Base-by-base conservation (phyloP, 2,329 filamentous ascomycete species). In the Exophiala dermatitidis region DNA sequence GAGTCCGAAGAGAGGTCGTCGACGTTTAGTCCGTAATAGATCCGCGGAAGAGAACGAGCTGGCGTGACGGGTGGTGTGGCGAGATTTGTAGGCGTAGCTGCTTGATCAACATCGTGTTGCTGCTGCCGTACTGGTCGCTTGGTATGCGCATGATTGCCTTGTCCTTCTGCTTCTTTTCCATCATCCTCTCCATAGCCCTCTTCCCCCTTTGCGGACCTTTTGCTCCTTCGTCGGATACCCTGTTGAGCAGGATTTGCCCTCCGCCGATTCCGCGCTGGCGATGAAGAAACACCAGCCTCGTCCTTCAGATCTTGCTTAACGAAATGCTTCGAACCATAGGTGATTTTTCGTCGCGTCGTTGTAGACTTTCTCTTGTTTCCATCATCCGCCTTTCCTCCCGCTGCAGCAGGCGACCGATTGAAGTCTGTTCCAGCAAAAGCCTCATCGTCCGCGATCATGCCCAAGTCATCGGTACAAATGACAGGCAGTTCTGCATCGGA, bases 1-100 rank as follows among this genome's bases (percentile, higher is more conserved):
- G 67, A 70, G 50, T 70, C 68, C 2, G 68, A 67, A 2, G 62
- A 64, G 31, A 69, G 45, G 9, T 62, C 60, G 37, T 62, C 60
- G 48, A 61, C 34, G 34, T 61, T 56, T 36, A 61, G 28, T 43
- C 58, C 60, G 46, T 56, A 54, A 37, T 55, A 56, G 29, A 61
- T 57, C 7, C 55, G 57, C 8, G 50, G 30, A 29, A 19, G 46
- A 40, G 44, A 33, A 42, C 19, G 33, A 10, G 45, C 48, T 26
- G 58, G 60, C 19, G 57, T 59, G n/a, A 41, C 45, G 36, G 56
- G 56, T 8, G 57, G 55, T 32, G 59, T 51, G n/a, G 47, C 45
- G 8, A 53, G 44, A 3, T 47, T 30, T 28, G 48, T 2, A 3
- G 19, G 3, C 19, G 4, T 28, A 7, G 5, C 6, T 6, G 5